Percentiles rank a stretch among this genome's conserved stretches.
Conservation (phyloP, 768 basidiomycete species). For the Tremella yokohamensis region DNA sequence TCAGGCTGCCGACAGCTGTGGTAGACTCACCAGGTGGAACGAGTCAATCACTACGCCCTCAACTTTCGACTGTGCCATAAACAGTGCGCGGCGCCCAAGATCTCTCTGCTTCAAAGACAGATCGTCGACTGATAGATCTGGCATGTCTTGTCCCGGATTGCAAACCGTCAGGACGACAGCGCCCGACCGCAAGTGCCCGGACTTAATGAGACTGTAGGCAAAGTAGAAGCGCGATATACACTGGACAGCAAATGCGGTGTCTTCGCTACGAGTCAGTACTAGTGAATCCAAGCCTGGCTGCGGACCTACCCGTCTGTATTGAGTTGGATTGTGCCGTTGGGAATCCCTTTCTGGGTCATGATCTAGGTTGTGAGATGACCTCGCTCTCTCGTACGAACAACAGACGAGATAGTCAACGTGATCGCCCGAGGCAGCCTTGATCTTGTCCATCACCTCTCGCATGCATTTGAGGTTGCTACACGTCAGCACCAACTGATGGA, state of each 20-base stretch:
- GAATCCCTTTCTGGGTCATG: too few species aligned
- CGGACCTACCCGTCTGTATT: too few species aligned
- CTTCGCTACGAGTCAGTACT: not conserved
- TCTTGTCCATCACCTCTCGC: too few species aligned
- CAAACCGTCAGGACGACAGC: constrained; percentile 21
- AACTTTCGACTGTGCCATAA: constrained; percentile 1
- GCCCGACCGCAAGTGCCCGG: not conserved
- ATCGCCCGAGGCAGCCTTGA: too few species aligned
- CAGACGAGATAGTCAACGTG: too few species aligned
- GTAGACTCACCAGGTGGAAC: not conserved
- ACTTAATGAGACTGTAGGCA: constrained; percentile 11
- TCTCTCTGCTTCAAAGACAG: constrained; percentile 17
- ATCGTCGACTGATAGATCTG: constrained; percentile 20
- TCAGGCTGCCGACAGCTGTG: not conserved
- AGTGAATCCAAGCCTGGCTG: too few species aligned
- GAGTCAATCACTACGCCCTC: not conserved
- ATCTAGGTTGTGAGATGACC: too few species aligned
- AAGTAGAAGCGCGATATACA: constrained; percentile 26
- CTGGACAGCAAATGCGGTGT: constrained; percentile 23
- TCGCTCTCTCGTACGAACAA: too few species aligned
- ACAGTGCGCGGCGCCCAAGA: not conserved
- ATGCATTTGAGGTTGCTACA: too few species aligned
- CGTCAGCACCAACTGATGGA: too few species aligned
- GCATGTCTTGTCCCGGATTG: constrained; percentile 18
- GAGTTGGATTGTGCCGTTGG: too few species aligned